Evolutionary conservation across 2,329 filamentous ascomycete species (phyloP).

Genomic region (Pseudocercospora eumusae): DNA sequence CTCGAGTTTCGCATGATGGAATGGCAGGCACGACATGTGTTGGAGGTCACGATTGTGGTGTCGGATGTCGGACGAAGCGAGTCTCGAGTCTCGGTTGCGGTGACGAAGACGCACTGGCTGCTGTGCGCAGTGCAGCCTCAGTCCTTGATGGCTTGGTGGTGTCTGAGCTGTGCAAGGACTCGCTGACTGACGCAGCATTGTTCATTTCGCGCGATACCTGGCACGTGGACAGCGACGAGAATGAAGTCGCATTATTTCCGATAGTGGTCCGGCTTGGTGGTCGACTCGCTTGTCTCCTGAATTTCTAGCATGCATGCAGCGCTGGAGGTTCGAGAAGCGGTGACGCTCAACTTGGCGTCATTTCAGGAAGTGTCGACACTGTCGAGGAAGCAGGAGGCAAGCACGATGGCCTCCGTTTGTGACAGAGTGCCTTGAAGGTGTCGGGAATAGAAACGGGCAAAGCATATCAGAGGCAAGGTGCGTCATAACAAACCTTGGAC

Average conservation of each 20-base stretch:
- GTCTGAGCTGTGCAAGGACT: conserved; percentile 1
- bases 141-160: conserved; percentile 1
- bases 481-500: conserved; percentile 1
- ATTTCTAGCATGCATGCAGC: not conserved
- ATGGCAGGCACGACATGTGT: conserved; percentile 5
- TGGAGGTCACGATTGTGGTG: not conserved
- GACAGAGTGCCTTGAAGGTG: conserved; percentile 1
- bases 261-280: conserved; percentile 3
- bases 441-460: not conserved
- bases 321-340: not conserved
- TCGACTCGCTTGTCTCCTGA: not conserved
- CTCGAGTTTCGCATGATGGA: not conserved
- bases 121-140: not conserved
- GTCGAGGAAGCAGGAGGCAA: not conserved
- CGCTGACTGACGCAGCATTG: not conserved
- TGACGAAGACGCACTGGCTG: not conserved
- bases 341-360: not conserved
- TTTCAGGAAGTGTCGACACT: not conserved
- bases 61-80: conserved; percentile 4
- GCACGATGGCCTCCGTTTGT: not conserved
- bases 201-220: not conserved
- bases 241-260: conserved; percentile 6
- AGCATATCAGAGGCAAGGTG: not conserved
- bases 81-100: not conserved
- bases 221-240: not conserved